Percentiles rank a stretch among this genome's conserved stretches.
Conservation (phyloP, 495 filamentous ascomycete species). For the Amniculicola lignicola region DNA sequence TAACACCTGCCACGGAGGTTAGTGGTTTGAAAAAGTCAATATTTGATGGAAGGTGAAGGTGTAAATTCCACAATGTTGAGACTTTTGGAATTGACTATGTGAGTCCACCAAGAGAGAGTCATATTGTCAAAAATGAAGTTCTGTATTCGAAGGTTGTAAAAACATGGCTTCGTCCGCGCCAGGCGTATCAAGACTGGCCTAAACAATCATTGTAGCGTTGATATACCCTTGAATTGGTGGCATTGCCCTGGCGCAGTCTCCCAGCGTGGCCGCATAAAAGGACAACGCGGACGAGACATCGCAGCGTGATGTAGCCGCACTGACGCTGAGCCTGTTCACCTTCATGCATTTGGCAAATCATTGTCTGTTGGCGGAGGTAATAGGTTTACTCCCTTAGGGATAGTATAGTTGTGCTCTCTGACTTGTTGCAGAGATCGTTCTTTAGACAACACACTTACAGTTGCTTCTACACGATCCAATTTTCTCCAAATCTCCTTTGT, state of each 20-base stretch:
- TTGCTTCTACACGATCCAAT: too few species aligned
- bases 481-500: too few species aligned
- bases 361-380: too few species aligned
- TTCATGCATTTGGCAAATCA: too few species aligned
- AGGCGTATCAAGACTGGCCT: slow-evolving; percentile 27
- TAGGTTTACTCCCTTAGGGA: too few species aligned
- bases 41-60: background rate
- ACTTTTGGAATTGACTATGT: slow-evolving; percentile 9
- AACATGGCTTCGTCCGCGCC: too few species aligned
- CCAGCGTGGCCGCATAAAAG: background rate
- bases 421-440: too few species aligned
- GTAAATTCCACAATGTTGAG: slow-evolving; percentile 9
- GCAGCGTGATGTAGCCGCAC: background rate
- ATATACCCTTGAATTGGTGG: slow-evolving; percentile 33
- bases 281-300: background rate
- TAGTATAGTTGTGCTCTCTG: too few species aligned
- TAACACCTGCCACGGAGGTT: slow-evolving; percentile 17
- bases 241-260: background rate
- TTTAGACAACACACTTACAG: too few species aligned
- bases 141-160: background rate
- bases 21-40: slow-evolving; percentile 30
- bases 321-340: background rate
- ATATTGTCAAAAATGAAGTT: slow-evolving; percentile 5
- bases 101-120: background rate
- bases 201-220: slow-evolving; percentile 28